phyloP scores from a whole-genome alignment of 2,329 filamentous ascomycete species.

The Claviceps monticola region DNA sequence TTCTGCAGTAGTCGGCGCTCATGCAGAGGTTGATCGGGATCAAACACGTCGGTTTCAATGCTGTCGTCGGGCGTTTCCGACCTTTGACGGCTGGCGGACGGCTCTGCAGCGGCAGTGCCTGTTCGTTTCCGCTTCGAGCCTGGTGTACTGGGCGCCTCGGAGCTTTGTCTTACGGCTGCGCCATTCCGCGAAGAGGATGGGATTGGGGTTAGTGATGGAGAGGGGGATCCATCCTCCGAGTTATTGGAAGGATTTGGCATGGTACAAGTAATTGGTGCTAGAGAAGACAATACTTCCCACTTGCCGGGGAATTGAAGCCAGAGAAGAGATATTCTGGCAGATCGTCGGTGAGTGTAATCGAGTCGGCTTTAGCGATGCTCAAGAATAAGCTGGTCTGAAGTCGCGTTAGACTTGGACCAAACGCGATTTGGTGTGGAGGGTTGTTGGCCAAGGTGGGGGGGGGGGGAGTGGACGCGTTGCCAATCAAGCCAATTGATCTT shows the following conservation, averaged over 20 bases:
- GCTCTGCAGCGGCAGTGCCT: constrained; percentile 11
- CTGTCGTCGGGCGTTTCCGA: constrained; percentile 8
- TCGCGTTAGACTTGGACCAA: neutral
- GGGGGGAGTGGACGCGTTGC: neutral
- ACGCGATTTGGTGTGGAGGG: neutral
- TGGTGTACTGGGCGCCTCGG: constrained; percentile 10
- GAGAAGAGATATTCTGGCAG: no score
- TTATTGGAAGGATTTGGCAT: constrained; percentile 15
- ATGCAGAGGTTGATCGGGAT: constrained; percentile 69
- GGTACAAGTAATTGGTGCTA: neutral
- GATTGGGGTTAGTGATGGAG: constrained; percentile 10
- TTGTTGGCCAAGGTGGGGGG: no score
- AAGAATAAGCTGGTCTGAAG: neutral
- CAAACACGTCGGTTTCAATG: constrained; percentile 40
- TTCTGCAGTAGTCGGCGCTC: constrained; percentile 59
- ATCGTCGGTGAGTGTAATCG: neutral
- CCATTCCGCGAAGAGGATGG: constrained; percentile 10
- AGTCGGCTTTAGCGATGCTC: neutral
- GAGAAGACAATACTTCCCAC: neutral
- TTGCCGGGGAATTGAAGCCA: no score
- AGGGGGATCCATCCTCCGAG: constrained; percentile 8
- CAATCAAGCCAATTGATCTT: neutral
- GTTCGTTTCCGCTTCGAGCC: constrained; percentile 20
- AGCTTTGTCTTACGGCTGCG: constrained; percentile 15
- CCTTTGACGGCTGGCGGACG: constrained; percentile 11